phyloP scores from a whole-genome alignment of 1,139 yeast species.

The Arxiozyma telluris region DNA sequence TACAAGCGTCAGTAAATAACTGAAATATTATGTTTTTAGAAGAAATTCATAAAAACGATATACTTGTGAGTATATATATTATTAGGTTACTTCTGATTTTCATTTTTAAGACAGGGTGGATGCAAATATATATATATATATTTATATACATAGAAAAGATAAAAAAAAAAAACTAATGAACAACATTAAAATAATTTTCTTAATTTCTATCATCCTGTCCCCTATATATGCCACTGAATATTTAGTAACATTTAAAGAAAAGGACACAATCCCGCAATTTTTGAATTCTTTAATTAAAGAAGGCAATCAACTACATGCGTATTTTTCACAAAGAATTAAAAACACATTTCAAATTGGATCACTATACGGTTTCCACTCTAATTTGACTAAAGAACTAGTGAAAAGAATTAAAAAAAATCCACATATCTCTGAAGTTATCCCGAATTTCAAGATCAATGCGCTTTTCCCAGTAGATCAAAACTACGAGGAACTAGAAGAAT shows the following conservation, averaged over 20 bases:
- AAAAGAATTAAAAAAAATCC: constrained; percentile 41
- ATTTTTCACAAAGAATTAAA: constrained; percentile 22
- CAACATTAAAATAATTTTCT: background rate
- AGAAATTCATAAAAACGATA: too few relatives aligned
- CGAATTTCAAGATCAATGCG: constrained; percentile 47
- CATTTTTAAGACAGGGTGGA: background rate
- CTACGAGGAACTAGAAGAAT: constrained; percentile 7
- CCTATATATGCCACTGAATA: constrained; percentile 15
- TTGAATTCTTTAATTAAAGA: constrained; percentile 14
- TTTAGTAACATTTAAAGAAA: constrained; percentile 23
- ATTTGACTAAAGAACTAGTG: constrained; percentile 42
- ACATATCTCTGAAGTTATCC: constrained; percentile 49
- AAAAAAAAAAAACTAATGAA: background rate
- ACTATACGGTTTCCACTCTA: constrained; percentile 57
- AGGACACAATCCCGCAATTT: constrained; percentile 19
- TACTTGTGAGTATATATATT: too few relatives aligned
- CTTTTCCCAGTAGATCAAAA: constrained; percentile 19
- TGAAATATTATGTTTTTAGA: too few relatives aligned
- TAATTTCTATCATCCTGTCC: background rate
- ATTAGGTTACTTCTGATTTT: too few relatives aligned
- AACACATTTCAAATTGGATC: constrained; percentile 47
- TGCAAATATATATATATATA: too few relatives aligned
- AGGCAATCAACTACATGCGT: constrained; percentile 7
- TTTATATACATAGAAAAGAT: too few relatives aligned
- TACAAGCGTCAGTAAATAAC: too few relatives aligned